Evolutionary conservation across 2,329 filamentous ascomycete species (phyloP), one percentile per base, ranked within the genome.

Genomic region (Pseudopyrenochaeta lycopersici): DNA sequence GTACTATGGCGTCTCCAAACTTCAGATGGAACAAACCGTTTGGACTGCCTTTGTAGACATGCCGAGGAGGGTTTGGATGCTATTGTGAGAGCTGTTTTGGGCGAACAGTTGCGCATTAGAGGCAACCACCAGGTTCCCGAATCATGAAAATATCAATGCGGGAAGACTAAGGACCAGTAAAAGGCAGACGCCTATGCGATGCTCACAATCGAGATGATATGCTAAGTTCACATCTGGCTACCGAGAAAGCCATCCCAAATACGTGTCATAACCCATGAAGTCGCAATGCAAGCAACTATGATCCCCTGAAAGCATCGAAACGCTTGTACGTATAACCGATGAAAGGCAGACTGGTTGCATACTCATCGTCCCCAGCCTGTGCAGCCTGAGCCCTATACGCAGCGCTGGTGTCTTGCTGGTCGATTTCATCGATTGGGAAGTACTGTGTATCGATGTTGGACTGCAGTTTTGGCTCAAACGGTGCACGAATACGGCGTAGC

Each of bases 261-360:
- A 18, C 29, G 20, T 27, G 10, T 20, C 21, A 39, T 20, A 39
- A 39, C 20, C 36, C 20, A 39, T 39, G 11, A 39, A 14, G 17
- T 17, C 17, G 33, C n/a, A 36, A 36, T 36, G 33, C n/a, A 41
- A 7, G 56, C 58, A 33, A 56, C 58, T 71, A 77, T 32, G 73
- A 67, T 40, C 76, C 76, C 39, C 78, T 67, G 78, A 88, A 88
- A 51, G 84, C 87, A 76, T 88, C 88, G 78, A 99, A 99, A 58
- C 95, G 91, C 86, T 98, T 99, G 83, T 97, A 99, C 7, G 95
- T 96, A 78, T 97, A 96, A 31, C 92, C 92, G 68, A 96, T 95
- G 76, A 97, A 99, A 2, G 95, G 95, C 78, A 99, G 80, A 79
- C 91, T 96, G 87, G 97, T 93, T 3, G 93, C 92, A 60, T 92